Base-by-base conservation (phyloP, 305 asterid species). In the Fraxinus sp. region DNA sequence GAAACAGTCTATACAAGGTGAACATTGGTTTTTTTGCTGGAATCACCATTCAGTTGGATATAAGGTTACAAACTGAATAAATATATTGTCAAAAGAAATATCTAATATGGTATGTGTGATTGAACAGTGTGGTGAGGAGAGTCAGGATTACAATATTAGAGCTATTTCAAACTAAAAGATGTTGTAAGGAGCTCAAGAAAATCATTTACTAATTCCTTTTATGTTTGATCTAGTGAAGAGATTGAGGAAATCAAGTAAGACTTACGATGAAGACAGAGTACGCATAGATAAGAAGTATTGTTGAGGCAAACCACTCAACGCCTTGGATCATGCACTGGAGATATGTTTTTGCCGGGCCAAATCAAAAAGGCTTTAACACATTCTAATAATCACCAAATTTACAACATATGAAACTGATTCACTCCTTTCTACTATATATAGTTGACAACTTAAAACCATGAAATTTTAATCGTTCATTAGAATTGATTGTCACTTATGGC, bases 1-100 rank as follows among this genome's bases (percentile, higher is more conserved):
- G 73, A 66, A 66, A 9, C 36, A 66, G 73, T 26, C 73, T 55
- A n/a, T 37, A 62, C 55, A 74, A 43, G 37, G 26, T 46, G 79
- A 52, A 55, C 75, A 33, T n/a, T 79, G 76, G 30, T 30, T 73
- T 79, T 79, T 74, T 59, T 57, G 62, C 16, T 75, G 73, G 75
- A 39, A 74, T 55, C 30, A 24, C 33, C 5, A 13, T 82, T 59
- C 52, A 20, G 26, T n/a, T 32, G 64, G 41, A 64, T 64, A 35
- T 39, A 64, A 64, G 72, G 39, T 70, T 70, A 30, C 4, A 3
- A 16, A 70, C 18, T 32, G 20, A 14, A 70, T 30, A 70, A 5
- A 70, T 30, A 70, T 70, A 30, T 11, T 24, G 35, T 68, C 7
- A 68, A 52, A 83, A 35, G 33, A 77, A 66, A 66, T 49, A 78